phyloP scores from a whole-genome alignment of 176 grass and related monocot genomes.

The Ananas comosus region DNA sequence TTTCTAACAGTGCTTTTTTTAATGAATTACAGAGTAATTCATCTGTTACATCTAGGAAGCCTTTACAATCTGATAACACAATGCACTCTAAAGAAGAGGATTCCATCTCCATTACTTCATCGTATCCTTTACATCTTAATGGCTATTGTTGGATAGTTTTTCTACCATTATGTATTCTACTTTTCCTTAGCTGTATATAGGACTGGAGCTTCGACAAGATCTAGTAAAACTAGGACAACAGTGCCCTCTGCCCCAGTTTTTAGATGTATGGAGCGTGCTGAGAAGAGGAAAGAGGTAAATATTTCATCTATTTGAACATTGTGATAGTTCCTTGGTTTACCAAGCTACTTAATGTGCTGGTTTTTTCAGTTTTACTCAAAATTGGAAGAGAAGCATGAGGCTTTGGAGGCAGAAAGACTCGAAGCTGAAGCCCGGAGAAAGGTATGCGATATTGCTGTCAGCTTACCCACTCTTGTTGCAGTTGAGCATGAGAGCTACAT shows the following conservation, averaged over 20 bases:
- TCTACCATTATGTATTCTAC: neutral
- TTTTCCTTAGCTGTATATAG: slow-evolving; percentile 57
- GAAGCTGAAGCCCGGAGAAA: slow-evolving; percentile 54
- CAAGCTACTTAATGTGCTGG: neutral
- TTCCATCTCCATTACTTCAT: slow-evolving; percentile 57
- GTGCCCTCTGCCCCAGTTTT: slow-evolving; percentile 47
- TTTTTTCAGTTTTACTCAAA: slow-evolving; percentile 73
- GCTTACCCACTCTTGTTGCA: neutral
- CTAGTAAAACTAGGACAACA: slow-evolving; percentile 46
- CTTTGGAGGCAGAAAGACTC: slow-evolving; percentile 60
- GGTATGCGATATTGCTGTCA: slow-evolving; percentile 19
- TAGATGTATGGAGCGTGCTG: slow-evolving; percentile 51
- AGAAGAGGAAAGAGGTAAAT: slow-evolving; percentile 60
- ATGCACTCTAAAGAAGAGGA: slow-evolving; percentile 47
- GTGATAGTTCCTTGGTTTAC: neutral
- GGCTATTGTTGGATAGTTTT: neutral
- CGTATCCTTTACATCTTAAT: slow-evolving; percentile 51
- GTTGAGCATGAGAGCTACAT: neutral
- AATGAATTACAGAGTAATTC: slow-evolving; percentile 35
- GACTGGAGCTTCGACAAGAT: slow-evolving; percentile 36
- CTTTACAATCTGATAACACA: slow-evolving; percentile 27
- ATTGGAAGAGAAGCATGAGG: slow-evolving; percentile 75
- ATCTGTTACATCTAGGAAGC: slow-evolving; percentile 28
- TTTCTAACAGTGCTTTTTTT: slow-evolving; percentile 16
- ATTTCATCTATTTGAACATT: slow-evolving; percentile 13